Base-by-base conservation (phyloP, 2,329 filamentous ascomycete species). In the Thelonectria discophora region DNA sequence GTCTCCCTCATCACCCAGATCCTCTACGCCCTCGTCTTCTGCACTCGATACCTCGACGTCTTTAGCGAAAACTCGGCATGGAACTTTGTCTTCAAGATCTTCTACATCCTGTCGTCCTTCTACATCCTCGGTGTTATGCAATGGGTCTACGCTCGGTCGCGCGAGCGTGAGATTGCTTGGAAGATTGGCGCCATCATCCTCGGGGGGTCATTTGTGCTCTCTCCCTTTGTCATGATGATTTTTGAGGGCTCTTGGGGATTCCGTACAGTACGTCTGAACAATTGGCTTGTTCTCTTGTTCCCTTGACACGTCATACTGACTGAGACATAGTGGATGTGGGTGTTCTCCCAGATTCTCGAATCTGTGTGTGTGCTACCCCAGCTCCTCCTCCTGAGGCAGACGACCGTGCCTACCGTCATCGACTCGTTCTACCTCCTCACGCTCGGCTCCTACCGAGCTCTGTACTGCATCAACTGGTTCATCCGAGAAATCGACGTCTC, bases 401-500 rank as follows among this genome's bases (percentile, higher is more conserved):
- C 94, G n/a, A 93, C 89, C 24, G 93, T 97, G 0, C 94, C 94
- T 0, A 98, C 94, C 50, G 94, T 97, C 48, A 94, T 98, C 78
- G 92, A 97, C 76, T 97, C 92, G n/a, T 97, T 91, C 80, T 98
- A 98, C 78, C 90, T 98, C 57, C 82, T 95, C 51, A 88, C 93
- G 1, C 86, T 97, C 1, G 94, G 94, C 37, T 90, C 90, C 12
- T 98, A 97, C 79, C 91, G 94, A 59, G 91, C 84, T 50, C 86
- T 97, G 64, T 97, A 98, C 79, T 89, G 97, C 63, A 77, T 97
- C 49, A 97, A 97, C 77, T 98, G 94, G 94, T 89, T 97, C 69
- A 80, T 86, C 63, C 88, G 91, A 32, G 84, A 83, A 60, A 78
- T 87, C 20, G 88, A 91, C 70, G 81, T 82, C 10, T 80, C 82